Evolutionary conservation across 140 eudicot genomes (phyloP).

Genomic region (Ambrosia hybrid): DNA sequence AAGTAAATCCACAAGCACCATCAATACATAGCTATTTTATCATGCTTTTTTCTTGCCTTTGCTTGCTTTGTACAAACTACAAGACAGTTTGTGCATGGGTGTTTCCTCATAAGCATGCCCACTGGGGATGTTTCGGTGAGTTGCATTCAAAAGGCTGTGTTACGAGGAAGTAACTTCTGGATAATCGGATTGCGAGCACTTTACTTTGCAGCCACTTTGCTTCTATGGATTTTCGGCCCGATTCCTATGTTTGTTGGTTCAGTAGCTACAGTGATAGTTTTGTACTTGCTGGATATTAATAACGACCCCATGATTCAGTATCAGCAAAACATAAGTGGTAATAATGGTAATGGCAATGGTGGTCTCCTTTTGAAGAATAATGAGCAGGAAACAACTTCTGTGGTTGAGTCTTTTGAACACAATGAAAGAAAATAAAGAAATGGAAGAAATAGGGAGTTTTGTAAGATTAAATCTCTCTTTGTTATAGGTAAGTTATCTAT

Average conservation of each 20-base stretch:
- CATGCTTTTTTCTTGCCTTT: conserved; percentile 64
- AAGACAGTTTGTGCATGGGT: conserved; percentile 54
- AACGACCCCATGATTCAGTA: conserved; percentile 1
- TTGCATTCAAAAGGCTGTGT: conserved; percentile 50
- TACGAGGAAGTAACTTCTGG: conserved; percentile 63
- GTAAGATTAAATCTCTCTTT: too few relatives aligned
- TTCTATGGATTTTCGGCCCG: conserved; percentile 88
- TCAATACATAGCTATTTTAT: conserved; percentile 56
- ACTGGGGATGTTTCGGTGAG: conserved; percentile 28
- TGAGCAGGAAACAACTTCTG: too few relatives aligned
- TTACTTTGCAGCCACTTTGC: conserved; percentile 55
- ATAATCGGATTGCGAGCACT: conserved; percentile 62
- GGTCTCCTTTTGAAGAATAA: too few relatives aligned
- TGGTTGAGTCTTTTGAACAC: too few relatives aligned
- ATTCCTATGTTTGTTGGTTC: conserved; percentile 75
- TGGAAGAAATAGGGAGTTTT: too few relatives aligned
- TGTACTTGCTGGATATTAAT: conserved; percentile 49
- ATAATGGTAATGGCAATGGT: too few relatives aligned
- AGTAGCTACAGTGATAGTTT: conserved; percentile 32
- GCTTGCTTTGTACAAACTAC: conserved; percentile 68
- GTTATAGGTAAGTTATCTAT: too few relatives aligned
- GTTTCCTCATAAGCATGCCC: conserved; percentile 78
- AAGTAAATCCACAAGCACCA: conserved; percentile 36
- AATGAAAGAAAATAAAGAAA: too few relatives aligned
- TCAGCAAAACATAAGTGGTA: too few relatives aligned